A percentile compares a stretch with the other conserved stretches of the same genome.
These are phyloP conservation scores for Arthonia radiata DNA, from an alignment of 495 filamentous ascomycete species.

Conservation along the genomic window DNA sequence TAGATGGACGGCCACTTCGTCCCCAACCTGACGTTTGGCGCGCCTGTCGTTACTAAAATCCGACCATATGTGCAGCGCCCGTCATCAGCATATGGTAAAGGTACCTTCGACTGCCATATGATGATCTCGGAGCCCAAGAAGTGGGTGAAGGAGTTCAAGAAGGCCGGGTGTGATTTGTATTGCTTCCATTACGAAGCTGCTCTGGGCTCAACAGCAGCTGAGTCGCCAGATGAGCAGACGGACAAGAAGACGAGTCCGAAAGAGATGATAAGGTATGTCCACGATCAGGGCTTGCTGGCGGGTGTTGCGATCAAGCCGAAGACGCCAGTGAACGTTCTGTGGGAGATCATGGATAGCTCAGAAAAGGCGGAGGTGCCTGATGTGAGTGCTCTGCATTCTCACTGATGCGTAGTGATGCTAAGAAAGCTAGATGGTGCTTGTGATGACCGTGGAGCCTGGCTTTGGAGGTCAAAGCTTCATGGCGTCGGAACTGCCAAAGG, in stretches of 20 bases:
- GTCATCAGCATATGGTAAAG: conserved; percentile 32
- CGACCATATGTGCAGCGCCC: conserved; percentile 53
- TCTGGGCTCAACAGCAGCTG: conserved; percentile 54
- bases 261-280: conserved; percentile 73
- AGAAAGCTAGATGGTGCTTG: conserved; percentile 86
- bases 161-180: conserved; percentile 88
- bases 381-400: conserved; percentile 38
- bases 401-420: too few relatives aligned
- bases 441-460: conserved; percentile 96
- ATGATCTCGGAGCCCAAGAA: conserved; percentile 99
- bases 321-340: conserved; percentile 72
- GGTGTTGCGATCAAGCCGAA: conserved; percentile 91
- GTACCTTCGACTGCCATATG: conserved; percentile 99
- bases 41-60: conserved; percentile 83
- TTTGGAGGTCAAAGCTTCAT: conserved; percentile 99
- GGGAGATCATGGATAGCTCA: conserved; percentile 53
- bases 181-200: conserved; percentile 99
- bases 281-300: conserved; percentile 67
- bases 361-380: conserved; percentile 61
- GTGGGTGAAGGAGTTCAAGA: conserved; percentile 88
- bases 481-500: conserved; percentile 83
- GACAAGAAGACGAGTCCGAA: conserved; percentile 48
- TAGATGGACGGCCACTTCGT: conserved; percentile 77
- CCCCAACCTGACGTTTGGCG: conserved; percentile 91
- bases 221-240: conserved; percentile 40